A percentile compares a stretch with the other conserved stretches of the same genome.
Conservation (phyloP, 2,329 filamentous ascomycete genomes). For the Colletotrichum agaves region DNA sequence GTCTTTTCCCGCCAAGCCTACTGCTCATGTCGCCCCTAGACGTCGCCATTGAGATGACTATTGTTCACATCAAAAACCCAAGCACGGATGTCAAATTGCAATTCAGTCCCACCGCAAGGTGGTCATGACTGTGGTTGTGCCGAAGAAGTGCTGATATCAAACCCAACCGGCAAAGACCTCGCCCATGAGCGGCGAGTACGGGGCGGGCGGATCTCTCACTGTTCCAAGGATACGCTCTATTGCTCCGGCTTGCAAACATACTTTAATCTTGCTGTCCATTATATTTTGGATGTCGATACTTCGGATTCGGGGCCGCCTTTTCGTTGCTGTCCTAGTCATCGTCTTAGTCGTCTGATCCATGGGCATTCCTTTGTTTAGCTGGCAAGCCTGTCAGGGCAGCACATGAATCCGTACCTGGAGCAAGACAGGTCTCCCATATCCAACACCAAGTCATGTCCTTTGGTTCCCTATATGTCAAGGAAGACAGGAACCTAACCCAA, state of each 20-base stretch:
- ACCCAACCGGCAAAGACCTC: constrained; percentile 46
- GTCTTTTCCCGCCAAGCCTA: constrained; percentile 25
- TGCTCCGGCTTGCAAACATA: constrained; percentile 40
- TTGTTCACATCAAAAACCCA: constrained; percentile 36
- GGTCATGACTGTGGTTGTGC: constrained; percentile 91
- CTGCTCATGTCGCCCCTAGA: not conserved
- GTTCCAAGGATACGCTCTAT: constrained; percentile 28
- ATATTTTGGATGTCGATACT: not conserved
- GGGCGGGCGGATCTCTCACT: constrained; percentile 37
- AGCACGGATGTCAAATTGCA: constrained; percentile 99
- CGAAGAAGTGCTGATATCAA: constrained; percentile 97
- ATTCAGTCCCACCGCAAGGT: constrained; percentile 70
- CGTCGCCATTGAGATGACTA: not conserved
- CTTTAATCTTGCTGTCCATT: not conserved
- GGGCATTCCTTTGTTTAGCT: constrained; percentile 1
- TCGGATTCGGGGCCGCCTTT: not conserved
- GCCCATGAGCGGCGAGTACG: constrained; percentile 39
- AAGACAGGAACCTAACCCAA: not conserved
- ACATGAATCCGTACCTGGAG: not conserved
- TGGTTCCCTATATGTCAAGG: not conserved
- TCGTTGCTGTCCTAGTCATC: not conserved
- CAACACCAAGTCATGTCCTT: not conserved
- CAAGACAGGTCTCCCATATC: not conserved
- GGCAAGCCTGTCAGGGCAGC: not conserved
- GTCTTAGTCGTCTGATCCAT: constrained; percentile 3